Evolutionary conservation across 345 rosid species (phyloP).

Genomic region (Populus simonii): DNA sequence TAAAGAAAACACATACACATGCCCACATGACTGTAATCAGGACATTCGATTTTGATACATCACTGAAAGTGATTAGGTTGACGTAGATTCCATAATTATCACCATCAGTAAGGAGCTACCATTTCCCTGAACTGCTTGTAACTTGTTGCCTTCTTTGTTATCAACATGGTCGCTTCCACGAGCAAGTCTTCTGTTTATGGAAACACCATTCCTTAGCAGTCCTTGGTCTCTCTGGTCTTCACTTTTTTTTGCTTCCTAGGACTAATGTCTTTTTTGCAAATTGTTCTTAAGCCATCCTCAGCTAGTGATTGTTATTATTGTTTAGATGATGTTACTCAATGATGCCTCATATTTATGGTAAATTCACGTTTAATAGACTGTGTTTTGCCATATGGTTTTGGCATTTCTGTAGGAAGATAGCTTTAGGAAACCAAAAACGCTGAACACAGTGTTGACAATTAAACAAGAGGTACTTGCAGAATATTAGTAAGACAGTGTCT

Average conservation of each 20-base stretch:
- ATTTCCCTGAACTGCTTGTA: not conserved
- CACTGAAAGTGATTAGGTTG: not conserved
- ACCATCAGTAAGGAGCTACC: not conserved
- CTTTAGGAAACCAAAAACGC: not conserved
- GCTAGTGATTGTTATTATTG: not conserved
- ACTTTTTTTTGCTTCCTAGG: not conserved
- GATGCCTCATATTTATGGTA: not conserved
- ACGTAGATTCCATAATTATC: not conserved
- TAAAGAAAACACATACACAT: no score
- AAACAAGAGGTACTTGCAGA: not conserved
- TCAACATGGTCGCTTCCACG: not conserved
- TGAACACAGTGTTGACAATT: not conserved
- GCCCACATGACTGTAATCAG: not conserved
- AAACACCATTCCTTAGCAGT: not conserved
- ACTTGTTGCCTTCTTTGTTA: not conserved
- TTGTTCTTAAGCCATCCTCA: not conserved
- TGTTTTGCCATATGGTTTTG: not conserved
- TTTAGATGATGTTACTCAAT: not conserved
- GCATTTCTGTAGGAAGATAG: not conserved
- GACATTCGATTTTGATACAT: not conserved
- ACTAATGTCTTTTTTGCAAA: not conserved
- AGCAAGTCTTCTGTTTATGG: not conserved
- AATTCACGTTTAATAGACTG: not conserved
- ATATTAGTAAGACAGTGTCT: not conserved
- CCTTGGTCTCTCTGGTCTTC: no score